Evolutionary conservation across 2,329 filamentous ascomycete species (phyloP).

Genomic region (Cladosporium phlei): DNA sequence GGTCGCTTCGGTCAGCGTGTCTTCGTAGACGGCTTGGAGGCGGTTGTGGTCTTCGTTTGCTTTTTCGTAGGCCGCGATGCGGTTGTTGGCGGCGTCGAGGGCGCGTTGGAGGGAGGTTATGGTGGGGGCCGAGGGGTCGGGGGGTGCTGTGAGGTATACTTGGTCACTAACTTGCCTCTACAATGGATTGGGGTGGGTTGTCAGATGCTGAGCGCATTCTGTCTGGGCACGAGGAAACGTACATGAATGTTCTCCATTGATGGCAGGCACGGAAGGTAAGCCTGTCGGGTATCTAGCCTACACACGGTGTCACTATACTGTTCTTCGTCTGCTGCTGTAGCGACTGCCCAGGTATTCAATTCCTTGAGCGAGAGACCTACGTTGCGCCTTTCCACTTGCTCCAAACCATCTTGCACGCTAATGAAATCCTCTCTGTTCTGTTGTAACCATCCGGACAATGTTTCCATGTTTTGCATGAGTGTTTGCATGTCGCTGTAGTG

Average conservation of each 20-base stretch:
- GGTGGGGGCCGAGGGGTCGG: constrained; percentile 23
- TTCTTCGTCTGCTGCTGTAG: constrained; percentile 2
- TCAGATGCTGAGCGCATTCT: not conserved
- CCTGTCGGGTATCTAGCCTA: constrained; percentile 14
- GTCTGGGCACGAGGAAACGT: constrained; percentile 14
- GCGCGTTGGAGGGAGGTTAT: constrained; percentile 25
- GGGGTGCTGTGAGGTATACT: constrained; percentile 17
- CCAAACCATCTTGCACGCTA: constrained; percentile 30
- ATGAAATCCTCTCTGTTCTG: constrained; percentile 34
- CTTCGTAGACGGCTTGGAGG: constrained; percentile 37
- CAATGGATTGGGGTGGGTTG: not conserved
- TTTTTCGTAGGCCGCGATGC: constrained; percentile 26
- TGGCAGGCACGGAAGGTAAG: constrained; percentile 11
- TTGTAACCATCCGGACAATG: constrained; percentile 30
- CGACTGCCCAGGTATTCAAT: constrained; percentile 7
- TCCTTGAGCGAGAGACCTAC: constrained; percentile 12
- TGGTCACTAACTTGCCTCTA: constrained; percentile 5
- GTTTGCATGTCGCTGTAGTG: constrained; percentile 36
- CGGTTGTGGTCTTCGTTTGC: constrained; percentile 24
- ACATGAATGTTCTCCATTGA: constrained; percentile 16
- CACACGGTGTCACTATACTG: constrained; percentile 6
- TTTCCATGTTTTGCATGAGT: constrained; percentile 34
- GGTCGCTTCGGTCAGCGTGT: constrained; percentile 31
- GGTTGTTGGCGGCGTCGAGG: constrained; percentile 24
- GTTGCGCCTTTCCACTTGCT: constrained; percentile 24